Evolutionary conservation across 129 eudicot genomes (phyloP), one percentile per base, ranked within the genome.

Genomic region (Escallonia rubra): DNA sequence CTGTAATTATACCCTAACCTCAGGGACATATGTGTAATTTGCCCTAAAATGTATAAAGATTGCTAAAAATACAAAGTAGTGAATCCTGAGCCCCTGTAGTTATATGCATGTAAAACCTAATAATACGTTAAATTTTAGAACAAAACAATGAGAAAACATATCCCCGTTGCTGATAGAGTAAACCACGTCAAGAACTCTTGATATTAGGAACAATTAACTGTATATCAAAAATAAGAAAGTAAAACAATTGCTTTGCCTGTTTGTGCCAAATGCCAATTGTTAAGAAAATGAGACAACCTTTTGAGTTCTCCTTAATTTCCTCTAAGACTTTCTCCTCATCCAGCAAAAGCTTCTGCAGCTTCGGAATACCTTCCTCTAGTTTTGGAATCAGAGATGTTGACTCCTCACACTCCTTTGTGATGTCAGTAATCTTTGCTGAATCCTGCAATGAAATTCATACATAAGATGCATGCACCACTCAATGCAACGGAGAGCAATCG

Each of bases 321-420:
- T 93, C 98, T 63, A 93, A 68, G 46, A 93, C 53, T 69, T 81
- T 84, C 73, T 93, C 98, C 67, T 93, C 96, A 4, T 84, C 82
- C 65, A 75, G 61, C 75, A 93, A 81, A 47, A 48, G 76, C 13
- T 89, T 82, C 60, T 93, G 96, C 70, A 89, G 75, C 53, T 74
- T 79, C 7, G 95, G 95, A 61, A 86, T 86, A 15, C 86, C 86
- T 66, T 76, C 88, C 80, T 89, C 98, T 45, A 93, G 73, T 81
- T 82, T 68, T 15, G 98, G 96, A 63, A 93, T 89, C 67, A 73
- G 12, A 69, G 60, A 67, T n/a, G 82, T 65, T 44, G 89, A 83
- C 47, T 91, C 94, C 77, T 85, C 91, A 67, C 83, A 74, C 68
- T 86, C 90, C 64, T 80, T 89, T 42, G 85, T 84, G 49, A 86